phyloP scores from a whole-genome alignment of 2,329 filamentous ascomycete species.

The Pleoardoris graminearum region DNA sequence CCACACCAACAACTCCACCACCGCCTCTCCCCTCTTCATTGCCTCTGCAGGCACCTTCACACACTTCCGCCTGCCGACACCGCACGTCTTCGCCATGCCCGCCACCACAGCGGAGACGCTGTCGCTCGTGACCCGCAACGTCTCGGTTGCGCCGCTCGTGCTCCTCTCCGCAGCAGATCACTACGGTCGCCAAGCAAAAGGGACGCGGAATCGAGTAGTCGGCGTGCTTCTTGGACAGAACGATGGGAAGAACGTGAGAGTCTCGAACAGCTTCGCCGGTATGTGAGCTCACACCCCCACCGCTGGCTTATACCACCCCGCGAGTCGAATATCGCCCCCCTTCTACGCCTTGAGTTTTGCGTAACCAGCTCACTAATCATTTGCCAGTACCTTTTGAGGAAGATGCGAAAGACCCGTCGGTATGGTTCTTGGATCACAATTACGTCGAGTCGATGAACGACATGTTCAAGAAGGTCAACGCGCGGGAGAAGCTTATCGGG shows the following conservation, averaged over 20 bases:
- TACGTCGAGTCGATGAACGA: constrained; percentile 99
- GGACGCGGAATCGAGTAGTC: constrained; percentile 85
- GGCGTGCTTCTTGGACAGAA: constrained; percentile 95
- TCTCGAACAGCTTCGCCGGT: constrained; percentile 99
- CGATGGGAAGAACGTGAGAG: constrained; percentile 91
- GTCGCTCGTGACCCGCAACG: constrained; percentile 89
- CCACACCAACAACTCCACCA: constrained; percentile 11
- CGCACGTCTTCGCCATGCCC: constrained; percentile 65
- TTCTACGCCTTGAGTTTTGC: constrained; percentile 3
- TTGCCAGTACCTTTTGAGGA: constrained; percentile 90
- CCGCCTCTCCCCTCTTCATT: constrained; percentile 13
- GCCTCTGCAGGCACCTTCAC: constrained; percentile 5
- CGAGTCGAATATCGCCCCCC: constrained; percentile 3
- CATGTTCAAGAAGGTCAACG: constrained; percentile 99
- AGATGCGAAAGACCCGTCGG: constrained; percentile 96
- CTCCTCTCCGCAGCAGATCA: constrained; percentile 98
- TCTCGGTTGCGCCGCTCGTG: constrained; percentile 96
- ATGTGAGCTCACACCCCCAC: constrained; percentile 56
- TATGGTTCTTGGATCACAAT: constrained; percentile 99
- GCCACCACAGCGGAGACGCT: constrained; percentile 96
- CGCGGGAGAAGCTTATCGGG: constrained; percentile 96
- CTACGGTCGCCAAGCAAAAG: constrained; percentile 92
- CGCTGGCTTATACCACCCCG: constrained; percentile 18
- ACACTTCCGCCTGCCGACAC: constrained; percentile 13
- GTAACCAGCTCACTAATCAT: constrained; percentile 24